Percentiles rank a stretch among this genome's conserved stretches.
Evolutionary conservation across 768 basidiomycete genomes (phyloP).

Genomic region (Punctularia strigosozonata): DNA sequence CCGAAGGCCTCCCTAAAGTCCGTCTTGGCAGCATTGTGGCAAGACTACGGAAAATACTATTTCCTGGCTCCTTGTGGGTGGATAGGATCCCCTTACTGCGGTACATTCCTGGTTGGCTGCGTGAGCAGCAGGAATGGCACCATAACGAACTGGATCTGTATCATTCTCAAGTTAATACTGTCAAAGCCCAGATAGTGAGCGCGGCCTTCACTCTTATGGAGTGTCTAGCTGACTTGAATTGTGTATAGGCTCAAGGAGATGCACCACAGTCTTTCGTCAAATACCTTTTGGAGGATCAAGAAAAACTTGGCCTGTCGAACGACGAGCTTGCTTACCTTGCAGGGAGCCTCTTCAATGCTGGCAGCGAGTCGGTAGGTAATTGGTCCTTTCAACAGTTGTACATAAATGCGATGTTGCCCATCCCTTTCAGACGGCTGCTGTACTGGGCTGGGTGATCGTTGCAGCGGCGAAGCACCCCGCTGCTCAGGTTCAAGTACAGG

Average conservation of each 20-base stretch:
- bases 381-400: too few species aligned
- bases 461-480: conserved; percentile 25
- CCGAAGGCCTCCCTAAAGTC: too few species aligned
- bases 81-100: conserved; percentile 25
- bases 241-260: too few species aligned
- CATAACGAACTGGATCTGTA: conserved; percentile 24
- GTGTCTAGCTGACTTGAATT: too few species aligned
- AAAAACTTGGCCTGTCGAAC: conserved; percentile 18
- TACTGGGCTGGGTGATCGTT: conserved; percentile 25
- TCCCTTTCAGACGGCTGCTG: too few species aligned
- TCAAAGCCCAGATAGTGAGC: conserved; percentile 19
- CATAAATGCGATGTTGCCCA: too few species aligned
- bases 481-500: conserved; percentile 21
- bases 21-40: too few species aligned
- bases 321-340: conserved; percentile 26
- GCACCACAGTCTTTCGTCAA: conserved; percentile 26
- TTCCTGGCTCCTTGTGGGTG: conserved; percentile 23
- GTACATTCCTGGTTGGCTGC: conserved; percentile 45
- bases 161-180: conserved; percentile 16
- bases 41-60: conserved; percentile 24
- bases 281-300: conserved; percentile 24
- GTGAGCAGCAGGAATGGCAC: conserved; percentile 43
- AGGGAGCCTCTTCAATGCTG: conserved; percentile 31
- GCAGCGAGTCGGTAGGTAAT: conserved; percentile 24
- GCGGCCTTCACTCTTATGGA: too few species aligned